Percentiles rank a stretch among this genome's conserved stretches.
These are phyloP conservation scores for Podila clonocystis DNA, from an alignment of 192 early-diverging fungal genomes.

Conservation along the genomic window DNA sequence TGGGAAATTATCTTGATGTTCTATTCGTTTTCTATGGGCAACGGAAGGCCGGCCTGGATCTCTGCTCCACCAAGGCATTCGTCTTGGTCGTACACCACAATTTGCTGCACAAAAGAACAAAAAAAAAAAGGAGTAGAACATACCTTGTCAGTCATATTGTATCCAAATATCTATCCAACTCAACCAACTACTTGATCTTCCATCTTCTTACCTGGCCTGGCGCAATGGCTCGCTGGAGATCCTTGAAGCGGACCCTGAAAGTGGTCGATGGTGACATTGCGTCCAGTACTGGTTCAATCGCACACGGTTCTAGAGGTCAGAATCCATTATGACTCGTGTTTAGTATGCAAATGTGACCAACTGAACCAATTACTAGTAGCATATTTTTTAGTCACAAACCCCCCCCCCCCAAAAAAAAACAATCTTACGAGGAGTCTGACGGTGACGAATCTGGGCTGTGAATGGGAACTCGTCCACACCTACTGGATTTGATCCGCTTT, in stretches of 20 bases:
- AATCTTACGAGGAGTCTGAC: slow-evolving; percentile 43
- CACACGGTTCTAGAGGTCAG: slow-evolving; percentile 19
- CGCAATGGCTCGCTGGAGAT: slow-evolving; percentile 66
- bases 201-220: slow-evolving; percentile 60
- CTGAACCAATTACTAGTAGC: no score
- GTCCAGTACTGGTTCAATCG: slow-evolving; percentile 21
- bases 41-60: slow-evolving; percentile 45
- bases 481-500: neutral
- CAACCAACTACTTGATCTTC: neutral
- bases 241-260: slow-evolving; percentile 60
- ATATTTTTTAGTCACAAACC: neutral
- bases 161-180: neutral
- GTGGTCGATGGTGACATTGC: slow-evolving; percentile 3
- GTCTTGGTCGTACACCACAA: slow-evolving; percentile 68
- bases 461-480: slow-evolving; percentile 15
- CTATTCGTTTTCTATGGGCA: neutral
- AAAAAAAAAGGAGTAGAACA: no score
- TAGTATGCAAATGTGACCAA: no score
- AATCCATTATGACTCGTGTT: no score
- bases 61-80: slow-evolving; percentile 74
- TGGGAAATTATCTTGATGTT: no score
- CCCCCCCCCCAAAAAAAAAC: no score
- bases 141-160: neutral
- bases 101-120: slow-evolving; percentile 24
- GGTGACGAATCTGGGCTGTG: slow-evolving; percentile 47